phyloP scores from a whole-genome alignment of 169 alveolate genomes.

The Cyclospora cayetanensis region DNA sequence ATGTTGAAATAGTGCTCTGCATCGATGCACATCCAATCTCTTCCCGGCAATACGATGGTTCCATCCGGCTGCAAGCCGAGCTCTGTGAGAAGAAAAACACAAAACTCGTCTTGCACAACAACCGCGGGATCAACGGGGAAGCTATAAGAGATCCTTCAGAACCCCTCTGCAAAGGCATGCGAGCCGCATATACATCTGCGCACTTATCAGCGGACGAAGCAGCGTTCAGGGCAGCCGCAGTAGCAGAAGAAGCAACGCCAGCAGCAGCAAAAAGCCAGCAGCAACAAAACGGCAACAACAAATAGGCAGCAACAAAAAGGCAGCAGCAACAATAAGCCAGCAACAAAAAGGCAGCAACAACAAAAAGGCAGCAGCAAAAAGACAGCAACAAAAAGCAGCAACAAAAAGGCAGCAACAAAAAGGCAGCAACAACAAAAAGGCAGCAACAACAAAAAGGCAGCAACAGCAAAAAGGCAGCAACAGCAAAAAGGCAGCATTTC shows the following conservation, averaged over 20 bases:
- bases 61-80: constrained; percentile 11
- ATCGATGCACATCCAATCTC: not conserved
- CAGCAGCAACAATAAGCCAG: not conserved
- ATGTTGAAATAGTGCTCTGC: not conserved
- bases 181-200: no score
- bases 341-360: not conserved
- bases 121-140: not conserved
- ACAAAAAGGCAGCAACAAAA: no score
- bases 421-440: not conserved
- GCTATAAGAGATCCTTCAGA: not conserved
- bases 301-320: no score
- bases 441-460: not conserved
- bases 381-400: not conserved
- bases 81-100: not conserved
- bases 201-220: no score
- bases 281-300: not conserved
- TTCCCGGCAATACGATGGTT: not conserved
- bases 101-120: not conserved
- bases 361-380: not conserved
- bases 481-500: not conserved
- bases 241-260: not conserved
- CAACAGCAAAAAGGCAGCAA: not conserved
- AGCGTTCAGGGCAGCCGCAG: not conserved
- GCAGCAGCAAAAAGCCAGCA: not conserved
- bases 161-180: no score